These are phyloP conservation scores for Nakazawaea holstii DNA, from an alignment of 805 yeast genomes.

Conservation along the genomic window DNA sequence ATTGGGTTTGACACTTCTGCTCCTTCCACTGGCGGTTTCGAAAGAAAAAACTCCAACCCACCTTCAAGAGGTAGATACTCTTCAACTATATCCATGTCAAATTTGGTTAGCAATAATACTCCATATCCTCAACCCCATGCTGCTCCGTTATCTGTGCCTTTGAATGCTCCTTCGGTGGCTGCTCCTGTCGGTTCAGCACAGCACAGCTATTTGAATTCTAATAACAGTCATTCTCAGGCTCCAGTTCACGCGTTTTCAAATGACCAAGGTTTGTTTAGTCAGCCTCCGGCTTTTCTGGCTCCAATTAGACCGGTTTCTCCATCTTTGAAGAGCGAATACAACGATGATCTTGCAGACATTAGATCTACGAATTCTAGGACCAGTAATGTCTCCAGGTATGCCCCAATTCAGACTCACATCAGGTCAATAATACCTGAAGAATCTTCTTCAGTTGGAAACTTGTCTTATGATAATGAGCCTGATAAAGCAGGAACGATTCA, in stretches of 20 bases:
- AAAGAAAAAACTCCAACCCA: background rate
- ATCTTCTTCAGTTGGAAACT: background rate
- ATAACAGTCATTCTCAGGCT: background rate
- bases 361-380: conserved; percentile 6
- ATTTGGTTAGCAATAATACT: background rate
- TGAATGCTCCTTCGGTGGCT: too few relatives aligned
- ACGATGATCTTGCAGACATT: conserved; percentile 3
- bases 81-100: background rate
- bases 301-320: background rate
- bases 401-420: background rate
- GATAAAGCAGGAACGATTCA: too few relatives aligned
- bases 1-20: background rate
- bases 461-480: too few relatives aligned
- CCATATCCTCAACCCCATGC: too few relatives aligned
- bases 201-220: too few relatives aligned
- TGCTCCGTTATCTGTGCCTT: too few relatives aligned
- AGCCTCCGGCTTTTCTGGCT: background rate
- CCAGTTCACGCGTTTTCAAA: background rate
- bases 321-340: conserved; percentile 3
- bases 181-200: too few relatives aligned
- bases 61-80: background rate
- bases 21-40: background rate
- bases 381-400: conserved; percentile 6
- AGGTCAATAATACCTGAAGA: background rate
- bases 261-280: background rate